Conservation (phyloP, 2,329 filamentous ascomycete species). For the Spiromastix sp. region DNA sequence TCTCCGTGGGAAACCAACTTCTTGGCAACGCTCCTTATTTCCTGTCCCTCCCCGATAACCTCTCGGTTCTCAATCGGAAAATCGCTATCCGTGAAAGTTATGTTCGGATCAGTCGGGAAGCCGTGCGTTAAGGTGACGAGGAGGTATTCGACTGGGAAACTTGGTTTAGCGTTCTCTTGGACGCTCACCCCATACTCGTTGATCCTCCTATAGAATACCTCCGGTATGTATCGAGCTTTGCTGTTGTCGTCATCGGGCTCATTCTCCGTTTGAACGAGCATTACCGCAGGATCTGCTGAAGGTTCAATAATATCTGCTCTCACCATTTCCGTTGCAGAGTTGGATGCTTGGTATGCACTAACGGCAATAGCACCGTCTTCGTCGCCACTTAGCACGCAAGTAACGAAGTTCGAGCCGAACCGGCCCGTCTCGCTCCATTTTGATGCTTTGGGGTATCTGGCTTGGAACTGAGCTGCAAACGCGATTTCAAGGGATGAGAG, state of each 20-base stretch:
- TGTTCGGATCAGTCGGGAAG: conserved; percentile 72
- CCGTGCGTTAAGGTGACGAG: conserved; percentile 93
- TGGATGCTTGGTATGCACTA: conserved; percentile 87
- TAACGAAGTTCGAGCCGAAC: conserved; percentile 95
- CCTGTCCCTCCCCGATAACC: conserved; percentile 74
- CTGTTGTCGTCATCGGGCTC: conserved; percentile 63
- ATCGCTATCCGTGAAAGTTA: conserved; percentile 57
- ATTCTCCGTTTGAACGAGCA: conserved; percentile 89
- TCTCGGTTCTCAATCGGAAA: conserved; percentile 93
- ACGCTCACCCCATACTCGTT: conserved; percentile 96
- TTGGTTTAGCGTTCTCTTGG: conserved; percentile 92
- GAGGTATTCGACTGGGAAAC: conserved; percentile 93
- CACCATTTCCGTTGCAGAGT: conserved; percentile 94
- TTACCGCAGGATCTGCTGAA: conserved; percentile 81
- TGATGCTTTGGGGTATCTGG: conserved; percentile 74
- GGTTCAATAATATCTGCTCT: conserved; percentile 89
- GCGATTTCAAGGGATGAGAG: conserved; percentile 85
- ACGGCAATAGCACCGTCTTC: conserved; percentile 80
- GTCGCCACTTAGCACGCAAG: conserved; percentile 90
- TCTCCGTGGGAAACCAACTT: conserved; percentile 58
- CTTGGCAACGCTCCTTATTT: conserved; percentile 58
- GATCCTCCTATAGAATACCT: conserved; percentile 90
- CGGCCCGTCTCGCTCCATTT: conserved; percentile 95
- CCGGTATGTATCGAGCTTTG: conserved; percentile 80
- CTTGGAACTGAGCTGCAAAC: conserved; percentile 81